phyloP scores from a whole-genome alignment of 108 stramenopile species.

The Schizochytrium sp. region DNA sequence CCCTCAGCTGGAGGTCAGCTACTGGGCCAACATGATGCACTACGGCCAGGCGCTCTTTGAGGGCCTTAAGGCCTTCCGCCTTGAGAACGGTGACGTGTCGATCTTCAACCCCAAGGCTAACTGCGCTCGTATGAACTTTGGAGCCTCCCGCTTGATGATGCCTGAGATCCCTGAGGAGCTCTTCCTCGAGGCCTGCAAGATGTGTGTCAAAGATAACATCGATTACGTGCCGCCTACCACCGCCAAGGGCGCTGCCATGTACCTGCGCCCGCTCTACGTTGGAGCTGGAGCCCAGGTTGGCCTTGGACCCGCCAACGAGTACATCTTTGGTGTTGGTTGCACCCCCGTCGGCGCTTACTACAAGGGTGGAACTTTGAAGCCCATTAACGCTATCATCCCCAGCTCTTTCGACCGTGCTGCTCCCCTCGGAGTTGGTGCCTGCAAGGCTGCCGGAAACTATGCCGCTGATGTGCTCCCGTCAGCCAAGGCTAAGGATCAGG shows the following conservation, averaged over 20 bases:
- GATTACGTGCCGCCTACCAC: conserved; percentile 95
- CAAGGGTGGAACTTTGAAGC: conserved; percentile 90
- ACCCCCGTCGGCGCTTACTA: conserved; percentile 98
- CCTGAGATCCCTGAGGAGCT: conserved; percentile 82
- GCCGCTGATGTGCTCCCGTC: conserved; percentile 97
- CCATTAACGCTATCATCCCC: conserved; percentile 89
- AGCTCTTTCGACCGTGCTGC: conserved; percentile 96
- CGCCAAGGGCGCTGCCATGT: conserved; percentile 90
- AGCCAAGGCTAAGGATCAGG: conserved; percentile 92
- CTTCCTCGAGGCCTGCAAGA: conserved; percentile 91
- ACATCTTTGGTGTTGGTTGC: conserved; percentile 91
- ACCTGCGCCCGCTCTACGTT: conserved; percentile 94
- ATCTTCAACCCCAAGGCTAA: conserved; percentile 97
- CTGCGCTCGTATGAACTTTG: conserved; percentile 70
- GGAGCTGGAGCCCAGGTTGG: conserved; percentile 94
- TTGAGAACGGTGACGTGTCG: conserved; percentile 89
- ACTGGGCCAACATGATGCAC: conserved; percentile 95
- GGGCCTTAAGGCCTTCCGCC: conserved; percentile 96
- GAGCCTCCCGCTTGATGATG: conserved; percentile 91
- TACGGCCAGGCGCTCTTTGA: conserved; percentile 98
- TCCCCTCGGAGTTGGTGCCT: conserved; percentile 92
- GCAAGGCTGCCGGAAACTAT: conserved; percentile 98
- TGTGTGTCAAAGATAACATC: conserved; percentile 89
- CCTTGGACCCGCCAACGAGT: conserved; percentile 96
- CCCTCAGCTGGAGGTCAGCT: conserved; percentile 91